These are phyloP conservation scores for Exophiala viscosa DNA, from an alignment of 2,329 filamentous ascomycete species.

Conservation along the genomic window DNA sequence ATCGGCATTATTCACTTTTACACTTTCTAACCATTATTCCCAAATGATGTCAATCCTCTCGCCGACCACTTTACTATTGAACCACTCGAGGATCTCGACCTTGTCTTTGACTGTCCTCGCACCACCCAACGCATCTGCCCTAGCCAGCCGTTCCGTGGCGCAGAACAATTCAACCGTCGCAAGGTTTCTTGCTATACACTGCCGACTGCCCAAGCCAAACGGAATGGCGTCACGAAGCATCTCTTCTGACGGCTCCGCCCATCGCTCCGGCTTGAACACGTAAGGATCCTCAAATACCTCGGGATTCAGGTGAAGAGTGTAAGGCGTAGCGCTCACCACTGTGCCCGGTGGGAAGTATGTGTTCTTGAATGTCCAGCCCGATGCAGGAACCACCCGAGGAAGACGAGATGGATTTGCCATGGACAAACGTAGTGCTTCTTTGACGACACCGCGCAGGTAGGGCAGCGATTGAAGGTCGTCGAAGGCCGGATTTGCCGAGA, in stretches of 20 bases:
- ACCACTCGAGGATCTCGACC: slow-evolving; percentile 55
- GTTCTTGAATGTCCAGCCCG: slow-evolving; percentile 37
- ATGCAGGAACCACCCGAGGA: slow-evolving; percentile 45
- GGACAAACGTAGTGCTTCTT: slow-evolving; percentile 49
- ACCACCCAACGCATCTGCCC: slow-evolving; percentile 44
- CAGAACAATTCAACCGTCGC: slow-evolving; percentile 44
- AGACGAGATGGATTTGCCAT: slow-evolving; percentile 52
- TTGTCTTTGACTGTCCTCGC: slow-evolving; percentile 39
- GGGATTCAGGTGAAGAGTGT: slow-evolving; percentile 47
- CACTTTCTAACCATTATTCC: slow-evolving; percentile 3
- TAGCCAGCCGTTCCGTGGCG: slow-evolving; percentile 42
- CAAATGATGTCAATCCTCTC: slow-evolving; percentile 40
- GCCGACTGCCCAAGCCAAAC: slow-evolving; percentile 48
- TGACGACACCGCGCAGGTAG: slow-evolving; percentile 49
- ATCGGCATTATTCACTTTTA: too few relatives aligned
- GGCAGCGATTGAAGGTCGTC: slow-evolving; percentile 37
- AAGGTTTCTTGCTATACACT: slow-evolving; percentile 51
- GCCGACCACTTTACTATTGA: slow-evolving; percentile 52
- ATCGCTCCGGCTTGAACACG: slow-evolving; percentile 48
- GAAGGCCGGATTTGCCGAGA: slow-evolving; percentile 17
- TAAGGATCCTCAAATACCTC: slow-evolving; percentile 42
- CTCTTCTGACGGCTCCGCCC: slow-evolving; percentile 39
- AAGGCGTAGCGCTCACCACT: slow-evolving; percentile 45
- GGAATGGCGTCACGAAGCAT: slow-evolving; percentile 47
- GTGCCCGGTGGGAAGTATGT: slow-evolving; percentile 43